phyloP scores from a whole-genome alignment of 306 rosid species.

The Astragalus glycyphyllos region DNA sequence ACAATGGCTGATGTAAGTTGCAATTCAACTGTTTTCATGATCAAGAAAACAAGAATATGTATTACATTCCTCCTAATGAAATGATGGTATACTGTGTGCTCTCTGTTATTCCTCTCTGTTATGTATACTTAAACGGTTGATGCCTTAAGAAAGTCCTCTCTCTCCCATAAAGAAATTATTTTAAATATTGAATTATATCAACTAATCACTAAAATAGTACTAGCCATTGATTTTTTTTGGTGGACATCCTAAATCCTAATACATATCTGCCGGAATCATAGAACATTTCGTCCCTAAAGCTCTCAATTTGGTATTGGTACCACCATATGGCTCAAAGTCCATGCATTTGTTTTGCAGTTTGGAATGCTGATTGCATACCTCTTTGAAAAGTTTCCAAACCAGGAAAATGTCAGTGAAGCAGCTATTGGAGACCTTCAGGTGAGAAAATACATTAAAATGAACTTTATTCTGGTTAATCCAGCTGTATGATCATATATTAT shows the following conservation, averaged over 20 bases:
- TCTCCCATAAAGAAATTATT: not conserved
- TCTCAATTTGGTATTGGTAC: slow-evolving; percentile 31
- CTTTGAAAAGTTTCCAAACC: slow-evolving; percentile 77
- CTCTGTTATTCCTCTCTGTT: slow-evolving; percentile 26
- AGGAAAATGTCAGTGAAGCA: slow-evolving; percentile 69
- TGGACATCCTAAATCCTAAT: slow-evolving; percentile 30
- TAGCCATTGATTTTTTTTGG: slow-evolving; percentile 6
- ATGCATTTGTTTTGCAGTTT: slow-evolving; percentile 68
- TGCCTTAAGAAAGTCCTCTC: not conserved
- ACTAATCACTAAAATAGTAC: slow-evolving; percentile 24
- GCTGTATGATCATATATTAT: slow-evolving; percentile 7
- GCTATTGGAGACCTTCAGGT: slow-evolving; percentile 96
- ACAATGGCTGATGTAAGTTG: slow-evolving; percentile 4
- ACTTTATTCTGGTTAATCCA: slow-evolving; percentile 21
- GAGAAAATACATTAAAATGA: slow-evolving; percentile 36
- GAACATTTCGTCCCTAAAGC: slow-evolving; percentile 9
- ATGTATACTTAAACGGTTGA: slow-evolving; percentile 18
- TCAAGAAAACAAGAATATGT: slow-evolving; percentile 27
- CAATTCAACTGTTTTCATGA: slow-evolving; percentile 19
- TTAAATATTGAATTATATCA: slow-evolving; percentile 26
- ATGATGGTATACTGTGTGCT: slow-evolving; percentile 21
- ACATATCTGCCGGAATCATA: slow-evolving; percentile 27
- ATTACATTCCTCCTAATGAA: slow-evolving; percentile 27
- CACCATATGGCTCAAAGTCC: slow-evolving; percentile 38
- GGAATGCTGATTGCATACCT: slow-evolving; percentile 94